Conservation (phyloP, 352 stramenopile genomes). For the Plasmopara muralis region DNA sequence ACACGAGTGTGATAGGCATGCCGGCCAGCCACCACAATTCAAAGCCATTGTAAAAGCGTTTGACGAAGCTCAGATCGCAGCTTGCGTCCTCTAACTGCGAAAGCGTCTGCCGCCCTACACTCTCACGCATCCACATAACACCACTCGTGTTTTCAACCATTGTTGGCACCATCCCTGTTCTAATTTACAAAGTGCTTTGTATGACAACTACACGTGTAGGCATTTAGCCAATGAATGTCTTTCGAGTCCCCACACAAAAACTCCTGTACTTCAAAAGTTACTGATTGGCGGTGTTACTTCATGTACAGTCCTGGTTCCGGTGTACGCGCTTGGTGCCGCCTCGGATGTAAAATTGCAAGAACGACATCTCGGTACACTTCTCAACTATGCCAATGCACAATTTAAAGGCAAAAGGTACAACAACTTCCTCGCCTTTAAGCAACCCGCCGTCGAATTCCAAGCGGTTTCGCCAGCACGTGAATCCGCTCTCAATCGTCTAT, state of each 20-base stretch:
- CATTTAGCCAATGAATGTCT: too few relatives aligned
- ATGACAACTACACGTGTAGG: too few relatives aligned
- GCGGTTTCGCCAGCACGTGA: constrained; percentile 81
- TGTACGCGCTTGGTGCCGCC: neutral
- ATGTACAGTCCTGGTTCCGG: too few relatives aligned
- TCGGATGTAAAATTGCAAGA: neutral
- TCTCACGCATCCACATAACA: constrained; percentile 43
- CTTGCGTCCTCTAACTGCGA: constrained; percentile 32
- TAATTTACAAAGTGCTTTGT: neutral
- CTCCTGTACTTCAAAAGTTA: too few relatives aligned
- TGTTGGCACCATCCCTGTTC: neutral
- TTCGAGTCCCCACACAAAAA: too few relatives aligned
- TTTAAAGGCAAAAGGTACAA: neutral
- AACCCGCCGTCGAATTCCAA: constrained; percentile 28
- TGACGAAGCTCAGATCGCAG: constrained; percentile 26
- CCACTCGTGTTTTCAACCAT: constrained; percentile 74
- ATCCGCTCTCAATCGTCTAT: constrained; percentile 64
- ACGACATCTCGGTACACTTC: constrained; percentile 2
- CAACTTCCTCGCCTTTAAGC: neutral
- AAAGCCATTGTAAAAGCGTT: constrained; percentile 74
- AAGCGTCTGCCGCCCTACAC: constrained; percentile 50
- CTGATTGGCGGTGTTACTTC: too few relatives aligned
- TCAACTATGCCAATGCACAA: constrained; percentile 7
- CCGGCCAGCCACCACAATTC: constrained; percentile 83
- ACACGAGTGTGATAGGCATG: constrained; percentile 68